Evolutionary conservation across 1,284 basidiomycete genomes (phyloP), one percentile per base, ranked within the genome.

Genomic region (Porodaedalea pini): DNA sequence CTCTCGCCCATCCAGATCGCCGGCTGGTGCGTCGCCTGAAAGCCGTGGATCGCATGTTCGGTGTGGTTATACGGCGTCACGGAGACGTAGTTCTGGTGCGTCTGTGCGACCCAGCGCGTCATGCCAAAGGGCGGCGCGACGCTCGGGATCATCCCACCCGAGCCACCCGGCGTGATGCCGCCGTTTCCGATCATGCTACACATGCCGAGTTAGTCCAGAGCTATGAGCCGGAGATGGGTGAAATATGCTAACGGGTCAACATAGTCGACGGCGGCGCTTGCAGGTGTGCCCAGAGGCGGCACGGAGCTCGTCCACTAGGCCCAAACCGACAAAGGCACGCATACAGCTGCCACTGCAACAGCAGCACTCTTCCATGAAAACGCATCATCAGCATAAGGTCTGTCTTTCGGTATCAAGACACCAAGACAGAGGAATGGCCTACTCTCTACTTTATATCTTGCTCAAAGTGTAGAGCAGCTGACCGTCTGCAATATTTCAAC

Each of bases 1-100:
- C 84, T 88, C 67, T 92, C 89, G 32, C 90, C 91, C 90, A 94
- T 93, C 91, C 91, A 93, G 44, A 93, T 92, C 0, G 91, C 91
- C 0, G 91, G 91, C 65, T 92, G 90, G 58, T 90, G 84, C 0
- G 90, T 92, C 10, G 81, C 86, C 58, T 86, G 82, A 64, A 92
- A 90, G 0, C 90, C 90, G 64, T 89, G 83, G 1, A 92, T 79
- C 4, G 68, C 69, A 1, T 71, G 74, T 59, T 80, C 81, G 0
- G 86, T 86, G 69, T 83, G 79, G 68, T 92, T 91, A 68, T 90
- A 92, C 0, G 90, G 87, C 3, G 85, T 87, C 52, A 84, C 78
- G 1, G 88, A 90, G 50, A 92, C 88, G 60, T 85, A 88, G 70
- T 88, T 86, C 53, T 79, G 72, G 56, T 83, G 79, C 11, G 84